Percentiles rank a stretch among this genome's conserved stretches.
phyloP scores from a whole-genome alignment of 352 stramenopile species.

The Pythium sukuiense region DNA sequence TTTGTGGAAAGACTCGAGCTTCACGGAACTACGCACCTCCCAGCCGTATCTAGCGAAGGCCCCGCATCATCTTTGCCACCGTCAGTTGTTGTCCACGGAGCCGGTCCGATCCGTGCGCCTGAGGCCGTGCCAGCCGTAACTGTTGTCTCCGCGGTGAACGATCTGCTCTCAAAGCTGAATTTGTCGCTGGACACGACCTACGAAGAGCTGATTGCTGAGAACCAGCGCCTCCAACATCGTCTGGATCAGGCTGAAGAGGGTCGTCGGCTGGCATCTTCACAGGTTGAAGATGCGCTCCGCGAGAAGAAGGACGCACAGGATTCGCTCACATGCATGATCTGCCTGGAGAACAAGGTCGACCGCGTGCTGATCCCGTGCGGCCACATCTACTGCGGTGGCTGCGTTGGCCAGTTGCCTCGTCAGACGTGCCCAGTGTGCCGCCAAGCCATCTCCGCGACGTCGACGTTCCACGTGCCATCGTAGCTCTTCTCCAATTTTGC shows the following conservation, averaged over 20 bases:
- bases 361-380: constrained; percentile 81
- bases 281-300: constrained; percentile 68
- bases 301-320: constrained; percentile 78
- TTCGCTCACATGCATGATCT: constrained; percentile 76
- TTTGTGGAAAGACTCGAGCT: constrained; percentile 23
- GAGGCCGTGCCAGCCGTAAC: constrained; percentile 36
- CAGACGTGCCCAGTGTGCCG: constrained; percentile 74
- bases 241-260: constrained; percentile 67
- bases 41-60: background rate
- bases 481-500: constrained; percentile 18
- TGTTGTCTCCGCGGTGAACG: constrained; percentile 76
- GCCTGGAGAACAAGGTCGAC: constrained; percentile 79
- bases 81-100: constrained; percentile 2
- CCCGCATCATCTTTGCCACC: background rate
- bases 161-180: constrained; percentile 68
- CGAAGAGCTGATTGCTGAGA: constrained; percentile 66
- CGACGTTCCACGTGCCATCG: constrained; percentile 67
- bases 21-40: background rate
- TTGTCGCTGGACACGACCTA: constrained; percentile 65
- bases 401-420: constrained; percentile 57
- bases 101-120: background rate
- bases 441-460: constrained; percentile 56
- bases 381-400: constrained; percentile 80
- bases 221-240: constrained; percentile 55
- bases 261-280: constrained; percentile 48